A percentile compares a stretch with the other conserved stretches of the same genome.
These are phyloP conservation scores for Cicer yamashitae DNA, from an alignment of 306 rosid genomes.

Conservation along the genomic window DNA sequence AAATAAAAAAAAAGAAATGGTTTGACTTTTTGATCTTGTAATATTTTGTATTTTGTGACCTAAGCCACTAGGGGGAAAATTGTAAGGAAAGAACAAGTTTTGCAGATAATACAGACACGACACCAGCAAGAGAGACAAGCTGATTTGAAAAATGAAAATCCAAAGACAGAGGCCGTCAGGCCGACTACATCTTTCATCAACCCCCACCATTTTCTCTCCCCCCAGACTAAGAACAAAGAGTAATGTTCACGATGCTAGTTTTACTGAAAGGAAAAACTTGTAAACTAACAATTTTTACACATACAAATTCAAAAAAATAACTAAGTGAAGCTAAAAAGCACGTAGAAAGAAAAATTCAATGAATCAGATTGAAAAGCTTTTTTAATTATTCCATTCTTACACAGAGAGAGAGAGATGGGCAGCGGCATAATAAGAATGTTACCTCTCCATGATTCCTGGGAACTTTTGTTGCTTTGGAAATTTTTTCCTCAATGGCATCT, in stretches of 20 bases:
- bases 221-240: background rate
- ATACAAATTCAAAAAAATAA: constrained; percentile 16
- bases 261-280: constrained; percentile 16
- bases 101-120: no score
- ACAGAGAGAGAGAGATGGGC: background rate
- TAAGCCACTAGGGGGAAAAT: no score
- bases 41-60: no score
- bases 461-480: constrained; percentile 80
- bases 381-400: background rate
- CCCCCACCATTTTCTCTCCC: background rate
- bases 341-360: background rate
- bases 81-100: no score
- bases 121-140: background rate
- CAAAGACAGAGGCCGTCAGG: background rate
- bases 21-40: no score
- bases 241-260: constrained; percentile 26
- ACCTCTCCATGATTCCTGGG: constrained; percentile 92
- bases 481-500: constrained; percentile 79
- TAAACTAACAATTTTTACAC: constrained; percentile 10
- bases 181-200: no score
- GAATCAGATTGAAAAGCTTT: constrained; percentile 25
- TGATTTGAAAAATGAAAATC: constrained; percentile 1
- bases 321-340: constrained; percentile 19
- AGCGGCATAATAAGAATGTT: constrained; percentile 14
- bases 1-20: no score